Evolutionary conservation across 805 yeast genomes (phyloP).

Genomic region (Candida ponderosae): DNA sequence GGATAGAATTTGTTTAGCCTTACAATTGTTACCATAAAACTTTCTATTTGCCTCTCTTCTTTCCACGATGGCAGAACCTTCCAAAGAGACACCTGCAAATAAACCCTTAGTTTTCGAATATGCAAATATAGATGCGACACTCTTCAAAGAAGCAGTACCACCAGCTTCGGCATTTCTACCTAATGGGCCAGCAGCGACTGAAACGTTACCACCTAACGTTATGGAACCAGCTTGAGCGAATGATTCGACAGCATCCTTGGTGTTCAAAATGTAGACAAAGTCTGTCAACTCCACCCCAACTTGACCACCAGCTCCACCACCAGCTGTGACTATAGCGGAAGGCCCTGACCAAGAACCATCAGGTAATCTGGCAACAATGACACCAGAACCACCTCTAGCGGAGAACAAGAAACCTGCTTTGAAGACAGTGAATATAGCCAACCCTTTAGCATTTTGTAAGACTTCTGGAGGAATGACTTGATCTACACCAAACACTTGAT

Average conservation of each 20-base stretch:
- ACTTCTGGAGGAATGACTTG: conserved; percentile 85
- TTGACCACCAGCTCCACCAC: conserved; percentile 99
- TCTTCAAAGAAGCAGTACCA: conserved; percentile 82
- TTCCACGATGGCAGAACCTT: conserved; percentile 94
- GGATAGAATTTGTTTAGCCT: conserved; percentile 75
- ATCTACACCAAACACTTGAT: conserved; percentile 86
- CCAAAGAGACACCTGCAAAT: conserved; percentile 95
- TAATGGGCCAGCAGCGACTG: conserved; percentile 95
- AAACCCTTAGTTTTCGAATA: conserved; percentile 95
- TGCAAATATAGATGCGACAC: conserved; percentile 85
- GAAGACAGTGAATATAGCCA: conserved; percentile 86
- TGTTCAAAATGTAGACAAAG: conserved; percentile 87
- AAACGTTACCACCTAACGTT: conserved; percentile 90
- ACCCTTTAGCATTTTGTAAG: conserved; percentile 83
- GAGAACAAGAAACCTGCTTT: conserved; percentile 95
- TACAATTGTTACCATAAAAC: conserved; percentile 83
- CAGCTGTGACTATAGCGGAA: conserved; percentile 90
- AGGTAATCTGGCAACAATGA: conserved; percentile 85
- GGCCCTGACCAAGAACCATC: conserved; percentile 99
- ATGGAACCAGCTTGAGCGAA: conserved; percentile 92
- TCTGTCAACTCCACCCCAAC: conserved; percentile 95
- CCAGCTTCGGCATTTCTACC: conserved; percentile 98
- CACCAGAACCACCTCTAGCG: conserved; percentile 97
- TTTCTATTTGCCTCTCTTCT: conserved; percentile 96
- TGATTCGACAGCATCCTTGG: conserved; percentile 81